Percentiles rank a stretch among this genome's conserved stretches.
Evolutionary conservation across 306 rosid genomes (phyloP).

Genomic region (Begonia loranthoides): DNA sequence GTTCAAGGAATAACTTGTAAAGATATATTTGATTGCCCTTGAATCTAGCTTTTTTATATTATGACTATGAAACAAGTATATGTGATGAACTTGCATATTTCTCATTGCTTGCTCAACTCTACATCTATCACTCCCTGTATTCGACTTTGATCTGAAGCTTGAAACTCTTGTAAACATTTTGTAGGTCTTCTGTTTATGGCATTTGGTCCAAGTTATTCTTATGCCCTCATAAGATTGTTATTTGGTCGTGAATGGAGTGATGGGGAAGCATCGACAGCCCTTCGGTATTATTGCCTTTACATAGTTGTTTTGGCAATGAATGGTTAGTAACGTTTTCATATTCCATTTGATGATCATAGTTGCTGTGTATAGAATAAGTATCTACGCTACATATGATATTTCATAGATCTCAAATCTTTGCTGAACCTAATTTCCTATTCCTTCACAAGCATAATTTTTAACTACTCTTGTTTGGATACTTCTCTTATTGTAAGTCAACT

Average conservation of each 20-base stretch:
- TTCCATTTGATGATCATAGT: neutral
- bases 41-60: too few relatives aligned
- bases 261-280: conserved; percentile 85
- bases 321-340: conserved; percentile 40
- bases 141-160: neutral
- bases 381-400: too few relatives aligned
- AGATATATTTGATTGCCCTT: too few relatives aligned
- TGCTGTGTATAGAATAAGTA: neutral
- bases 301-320: conserved; percentile 87
- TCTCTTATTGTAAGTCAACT: too few relatives aligned
- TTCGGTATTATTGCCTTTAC: conserved; percentile 69
- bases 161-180: conserved; percentile 2
- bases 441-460: too few relatives aligned
- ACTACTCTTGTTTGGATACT: too few relatives aligned
- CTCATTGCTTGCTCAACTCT: too few relatives aligned
- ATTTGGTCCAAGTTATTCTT: conserved; percentile 89
- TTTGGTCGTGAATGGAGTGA: conserved; percentile 94
- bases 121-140: neutral
- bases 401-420: too few relatives aligned
- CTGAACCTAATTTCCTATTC: too few relatives aligned
- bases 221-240: conserved; percentile 78
- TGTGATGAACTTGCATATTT: too few relatives aligned
- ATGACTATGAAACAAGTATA: too few relatives aligned
- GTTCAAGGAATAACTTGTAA: too few relatives aligned
- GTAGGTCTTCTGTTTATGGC: conserved; percentile 84